phyloP scores from a whole-genome alignment of 2,329 filamentous ascomycete species.

The Paracoccidioides brasiliensis region DNA sequence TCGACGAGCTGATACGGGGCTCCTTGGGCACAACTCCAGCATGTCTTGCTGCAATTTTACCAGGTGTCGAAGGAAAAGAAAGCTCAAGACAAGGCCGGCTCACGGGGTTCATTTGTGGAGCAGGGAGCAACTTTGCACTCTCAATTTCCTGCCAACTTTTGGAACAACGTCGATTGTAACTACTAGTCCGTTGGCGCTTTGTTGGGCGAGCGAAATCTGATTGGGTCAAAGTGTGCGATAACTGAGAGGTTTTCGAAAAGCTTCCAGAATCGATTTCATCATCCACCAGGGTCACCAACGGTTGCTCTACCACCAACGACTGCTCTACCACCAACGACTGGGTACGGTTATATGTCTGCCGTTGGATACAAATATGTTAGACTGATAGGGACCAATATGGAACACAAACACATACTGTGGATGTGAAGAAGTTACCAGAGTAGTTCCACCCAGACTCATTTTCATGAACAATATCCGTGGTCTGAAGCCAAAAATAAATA shows the following conservation, averaged over 20 bases:
- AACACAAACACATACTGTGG: background rate
- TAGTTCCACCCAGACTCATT: background rate
- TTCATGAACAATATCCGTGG: background rate
- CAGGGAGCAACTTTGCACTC: background rate
- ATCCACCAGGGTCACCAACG: background rate
- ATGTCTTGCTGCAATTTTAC: background rate
- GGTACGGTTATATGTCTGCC: background rate
- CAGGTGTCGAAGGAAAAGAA: background rate
- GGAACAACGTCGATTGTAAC: background rate
- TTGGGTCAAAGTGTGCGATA: background rate
- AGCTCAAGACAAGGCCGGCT: background rate
- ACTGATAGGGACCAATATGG: background rate
- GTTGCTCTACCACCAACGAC: background rate
- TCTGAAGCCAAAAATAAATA: background rate
- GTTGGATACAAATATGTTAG: background rate
- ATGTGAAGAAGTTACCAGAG: background rate
- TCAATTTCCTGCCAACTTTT: background rate
- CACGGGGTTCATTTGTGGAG: background rate
- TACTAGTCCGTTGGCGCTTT: conserved; percentile 1
- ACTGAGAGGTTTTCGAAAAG: background rate
- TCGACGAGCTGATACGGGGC: background rate
- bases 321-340: background rate
- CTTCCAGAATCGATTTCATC: background rate
- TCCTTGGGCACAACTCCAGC: background rate
- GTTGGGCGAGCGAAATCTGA: background rate